Conservation (phyloP, 176 grass and related monocot species). For the Aegilops speltoides region DNA sequence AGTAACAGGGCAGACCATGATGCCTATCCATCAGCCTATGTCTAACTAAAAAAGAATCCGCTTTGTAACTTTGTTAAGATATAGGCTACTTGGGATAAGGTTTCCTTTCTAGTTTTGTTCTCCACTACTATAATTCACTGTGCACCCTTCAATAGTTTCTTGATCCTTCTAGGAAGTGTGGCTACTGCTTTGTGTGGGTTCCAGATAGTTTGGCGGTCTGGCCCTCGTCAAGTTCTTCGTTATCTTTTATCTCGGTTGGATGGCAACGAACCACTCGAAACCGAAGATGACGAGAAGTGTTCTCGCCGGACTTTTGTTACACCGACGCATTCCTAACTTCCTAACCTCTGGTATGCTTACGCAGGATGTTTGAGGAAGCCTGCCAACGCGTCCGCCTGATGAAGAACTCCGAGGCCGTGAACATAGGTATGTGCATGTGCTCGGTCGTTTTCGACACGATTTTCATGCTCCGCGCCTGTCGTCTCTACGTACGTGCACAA, state of each 20-base stretch:
- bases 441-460: neutral
- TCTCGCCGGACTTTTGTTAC: neutral
- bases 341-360: conserved; percentile 5
- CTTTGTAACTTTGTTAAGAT: conserved; percentile 35
- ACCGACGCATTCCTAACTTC: neutral
- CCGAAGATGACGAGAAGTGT: neutral
- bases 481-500: neutral
- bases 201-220: neutral
- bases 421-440: conserved; percentile 47
- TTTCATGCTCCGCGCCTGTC: neutral
- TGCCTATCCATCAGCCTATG: conserved; percentile 12
- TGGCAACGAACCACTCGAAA: neutral
- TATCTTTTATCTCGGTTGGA: conserved; percentile 6
- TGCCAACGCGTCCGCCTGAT: conserved; percentile 84
- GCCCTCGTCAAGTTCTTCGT: neutral
- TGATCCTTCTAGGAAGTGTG: conserved; percentile 17
- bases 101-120: conserved; percentile 41
- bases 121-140: conserved; percentile 13
- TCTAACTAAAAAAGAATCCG: neutral
- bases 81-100: conserved; percentile 32
- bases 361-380: conserved; percentile 80
- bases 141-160: neutral
- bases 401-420: conserved; percentile 80
- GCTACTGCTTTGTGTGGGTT: neutral
- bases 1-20: neutral